A percentile compares a stretch with the other conserved stretches of the same genome.
Evolutionary conservation across 129 eudicot species (phyloP).

Genomic region (carrot (Daucus carota)): DH1_v3.0 NC_030388.2:11743001-11743500

Average conservation of each 20-base stretch:
- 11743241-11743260: slow-evolving; percentile 79
- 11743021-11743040: slow-evolving; percentile 65
- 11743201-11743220: slow-evolving; percentile 65
- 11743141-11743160: slow-evolving; percentile 98
- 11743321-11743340: no score
- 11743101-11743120: slow-evolving; percentile 92
- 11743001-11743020: slow-evolving; percentile 25
- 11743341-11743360: no score
- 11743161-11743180: slow-evolving; percentile 77
- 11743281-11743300: background rate
- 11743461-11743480: no score
- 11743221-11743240: slow-evolving; percentile 84
- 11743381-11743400: no score
- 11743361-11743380: no score
- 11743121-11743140: slow-evolving; percentile 73
- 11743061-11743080: slow-evolving; percentile 82
- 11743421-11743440: no score
- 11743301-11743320: background rate
- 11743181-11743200: slow-evolving; percentile 67
- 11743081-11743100: slow-evolving; percentile 45
- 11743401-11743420: no score
- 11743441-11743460: no score
- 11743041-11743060: slow-evolving; percentile 45
- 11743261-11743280: background rate
- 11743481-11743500: no score